phyloP scores from a whole-genome alignment of 108 stramenopile species.

The Mediolabrus comicus region DNA sequence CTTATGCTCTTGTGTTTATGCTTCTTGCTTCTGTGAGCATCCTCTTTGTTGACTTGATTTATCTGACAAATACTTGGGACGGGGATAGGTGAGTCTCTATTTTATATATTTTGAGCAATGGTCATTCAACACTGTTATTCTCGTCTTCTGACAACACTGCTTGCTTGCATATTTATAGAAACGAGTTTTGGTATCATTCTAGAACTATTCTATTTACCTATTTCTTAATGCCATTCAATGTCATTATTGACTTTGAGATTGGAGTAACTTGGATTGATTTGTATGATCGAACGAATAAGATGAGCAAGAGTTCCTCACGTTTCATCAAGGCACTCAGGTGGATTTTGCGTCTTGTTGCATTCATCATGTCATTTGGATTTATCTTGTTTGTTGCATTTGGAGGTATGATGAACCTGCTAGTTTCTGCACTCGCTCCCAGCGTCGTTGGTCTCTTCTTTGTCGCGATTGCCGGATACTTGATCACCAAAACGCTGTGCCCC shows the following conservation, averaged over 20 bases:
- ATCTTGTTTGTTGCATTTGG: conserved; percentile 1
- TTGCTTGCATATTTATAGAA: too few relatives aligned
- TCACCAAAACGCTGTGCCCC: conserved; percentile 35
- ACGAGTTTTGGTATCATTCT: conserved; percentile 36
- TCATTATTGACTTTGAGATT: conserved; percentile 36
- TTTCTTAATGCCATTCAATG: not conserved
- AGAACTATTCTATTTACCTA: conserved; percentile 15
- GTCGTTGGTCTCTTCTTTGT: conserved; percentile 9
- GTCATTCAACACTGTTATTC: too few relatives aligned
- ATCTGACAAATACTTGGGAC: conserved; percentile 29
- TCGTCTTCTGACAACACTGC: too few relatives aligned
- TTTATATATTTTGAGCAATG: too few relatives aligned
- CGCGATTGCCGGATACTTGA: conserved; percentile 24
- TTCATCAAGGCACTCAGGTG: conserved; percentile 20
- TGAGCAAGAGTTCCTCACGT: conserved; percentile 36
- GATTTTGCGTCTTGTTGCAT: conserved; percentile 8
- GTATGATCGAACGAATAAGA: conserved; percentile 37
- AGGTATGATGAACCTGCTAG: conserved; percentile 4
- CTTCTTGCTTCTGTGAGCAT: not conserved
- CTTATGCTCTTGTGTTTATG: conserved; percentile 26
- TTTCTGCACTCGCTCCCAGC: conserved; percentile 3
- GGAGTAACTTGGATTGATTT: conserved; percentile 49
- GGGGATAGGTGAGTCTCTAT: too few relatives aligned
- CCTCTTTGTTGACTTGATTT: conserved; percentile 2
- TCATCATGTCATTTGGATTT: conserved; percentile 11